Percentiles rank a stretch among this genome's conserved stretches.
Evolutionary conservation across 305 asterid genomes (phyloP).

Genomic region (Fraxinus nigra): DNA sequence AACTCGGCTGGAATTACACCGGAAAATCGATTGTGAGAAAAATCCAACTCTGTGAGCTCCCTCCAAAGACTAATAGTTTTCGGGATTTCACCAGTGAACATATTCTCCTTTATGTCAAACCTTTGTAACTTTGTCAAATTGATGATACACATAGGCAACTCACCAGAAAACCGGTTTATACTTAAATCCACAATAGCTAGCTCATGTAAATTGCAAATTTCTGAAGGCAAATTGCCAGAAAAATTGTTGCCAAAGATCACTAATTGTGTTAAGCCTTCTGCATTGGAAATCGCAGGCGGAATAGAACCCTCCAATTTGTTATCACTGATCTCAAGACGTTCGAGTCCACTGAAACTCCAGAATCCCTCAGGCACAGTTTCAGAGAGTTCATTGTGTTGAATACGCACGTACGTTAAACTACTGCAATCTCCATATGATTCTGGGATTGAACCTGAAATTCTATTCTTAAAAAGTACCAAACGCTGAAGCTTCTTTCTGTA

Average conservation of each 20-base stretch:
- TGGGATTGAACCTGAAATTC: slow-evolving; percentile 64
- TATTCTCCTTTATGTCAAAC: slow-evolving; percentile 52
- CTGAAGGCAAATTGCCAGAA: slow-evolving; percentile 53
- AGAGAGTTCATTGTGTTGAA: slow-evolving; percentile 47
- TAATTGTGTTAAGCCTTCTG: slow-evolving; percentile 36
- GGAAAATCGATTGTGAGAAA: slow-evolving; percentile 55
- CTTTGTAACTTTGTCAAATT: slow-evolving; percentile 42
- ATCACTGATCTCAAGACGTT: slow-evolving; percentile 42
- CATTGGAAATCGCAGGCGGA: slow-evolving; percentile 47
- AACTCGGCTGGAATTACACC: slow-evolving; percentile 59
- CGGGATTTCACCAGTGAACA: slow-evolving; percentile 59
- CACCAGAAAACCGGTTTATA: slow-evolving; percentile 56
- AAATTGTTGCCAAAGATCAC: slow-evolving; percentile 52
- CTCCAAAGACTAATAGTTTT: slow-evolving; percentile 33
- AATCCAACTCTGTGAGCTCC: slow-evolving; percentile 56
- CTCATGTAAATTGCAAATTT: slow-evolving; percentile 44
- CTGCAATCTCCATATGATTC: slow-evolving; percentile 64
- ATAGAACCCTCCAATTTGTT: slow-evolving; percentile 56
- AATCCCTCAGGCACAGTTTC: slow-evolving; percentile 56
- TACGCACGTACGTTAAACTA: slow-evolving; percentile 48
- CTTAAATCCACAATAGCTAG: slow-evolving; percentile 48
- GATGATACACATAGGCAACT: slow-evolving; percentile 52
- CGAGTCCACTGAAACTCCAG: slow-evolving; percentile 52
- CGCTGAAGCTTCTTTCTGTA: slow-evolving; percentile 36
- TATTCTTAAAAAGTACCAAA: slow-evolving; percentile 51